Conservation (phyloP, 345 rosid genomes). For the Rhodamnia argentea region DNA sequence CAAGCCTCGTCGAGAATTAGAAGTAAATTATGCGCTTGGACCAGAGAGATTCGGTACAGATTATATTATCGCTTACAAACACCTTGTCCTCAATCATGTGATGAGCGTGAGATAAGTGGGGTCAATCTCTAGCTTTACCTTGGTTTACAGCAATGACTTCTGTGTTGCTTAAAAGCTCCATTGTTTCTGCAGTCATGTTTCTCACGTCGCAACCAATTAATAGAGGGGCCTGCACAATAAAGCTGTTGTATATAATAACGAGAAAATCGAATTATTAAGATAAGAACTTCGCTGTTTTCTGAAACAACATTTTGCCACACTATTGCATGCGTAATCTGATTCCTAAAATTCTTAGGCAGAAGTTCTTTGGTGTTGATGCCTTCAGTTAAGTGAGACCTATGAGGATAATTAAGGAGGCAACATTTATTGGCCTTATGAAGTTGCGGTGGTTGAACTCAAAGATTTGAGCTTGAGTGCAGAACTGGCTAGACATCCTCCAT, state of each 20-base stretch:
- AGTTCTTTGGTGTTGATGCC: neutral
- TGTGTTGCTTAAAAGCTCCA: slow-evolving; percentile 64
- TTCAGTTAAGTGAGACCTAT: neutral
- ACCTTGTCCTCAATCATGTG: neutral
- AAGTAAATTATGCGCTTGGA: neutral
- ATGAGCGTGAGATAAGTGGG: neutral
- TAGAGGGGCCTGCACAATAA: slow-evolving; percentile 75
- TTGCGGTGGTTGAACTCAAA: neutral
- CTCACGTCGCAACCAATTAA: slow-evolving; percentile 91
- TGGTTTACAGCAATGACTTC: slow-evolving; percentile 91
- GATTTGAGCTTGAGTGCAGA: neutral
- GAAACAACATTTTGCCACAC: neutral
- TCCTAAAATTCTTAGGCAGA: neutral
- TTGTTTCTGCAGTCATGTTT: slow-evolving; percentile 70
- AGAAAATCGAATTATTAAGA: neutral
- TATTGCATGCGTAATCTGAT: neutral
- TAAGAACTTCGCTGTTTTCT: neutral
- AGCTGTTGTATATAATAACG: neutral
- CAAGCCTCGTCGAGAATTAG: neutral
- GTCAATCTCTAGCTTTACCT: slow-evolving; percentile 33
- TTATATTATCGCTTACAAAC: neutral
- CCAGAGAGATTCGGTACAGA: neutral
- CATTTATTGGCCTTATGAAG: neutral
- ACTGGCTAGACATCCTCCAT: neutral
- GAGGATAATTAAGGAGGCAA: neutral